Conservation (phyloP, 2,329 filamentous ascomycete genomes). For the Ophiognomonia clavigignenti-juglandacearum region DNA sequence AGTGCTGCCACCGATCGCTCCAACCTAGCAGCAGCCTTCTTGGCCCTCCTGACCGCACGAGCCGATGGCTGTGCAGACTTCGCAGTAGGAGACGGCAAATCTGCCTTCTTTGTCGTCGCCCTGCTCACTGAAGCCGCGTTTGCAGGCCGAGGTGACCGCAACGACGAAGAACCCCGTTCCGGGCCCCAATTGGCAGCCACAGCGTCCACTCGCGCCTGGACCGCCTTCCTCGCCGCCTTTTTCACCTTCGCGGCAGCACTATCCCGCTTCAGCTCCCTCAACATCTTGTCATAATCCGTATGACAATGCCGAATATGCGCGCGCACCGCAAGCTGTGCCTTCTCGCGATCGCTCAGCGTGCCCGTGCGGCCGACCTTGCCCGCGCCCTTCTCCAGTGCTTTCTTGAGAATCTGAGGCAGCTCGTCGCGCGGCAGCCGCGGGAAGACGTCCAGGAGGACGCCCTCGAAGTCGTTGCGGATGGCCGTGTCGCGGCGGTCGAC, state of each 20-base stretch:
- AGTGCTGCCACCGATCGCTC: too few relatives aligned
- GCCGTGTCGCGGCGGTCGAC: conserved; percentile 30
- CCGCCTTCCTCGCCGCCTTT: conserved; percentile 18
- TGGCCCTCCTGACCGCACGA: too few relatives aligned
- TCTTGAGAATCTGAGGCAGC: conserved; percentile 30
- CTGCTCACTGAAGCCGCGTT: too few relatives aligned
- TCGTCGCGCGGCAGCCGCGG: conserved; percentile 33
- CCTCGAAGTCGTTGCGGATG: conserved; percentile 27
- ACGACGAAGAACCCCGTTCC: too few relatives aligned
- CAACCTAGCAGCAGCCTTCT: too few relatives aligned
- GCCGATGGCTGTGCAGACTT: too few relatives aligned
- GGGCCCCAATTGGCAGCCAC: conserved; percentile 19
- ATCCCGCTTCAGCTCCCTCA: conserved; percentile 17
- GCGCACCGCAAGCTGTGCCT: conserved; percentile 39
- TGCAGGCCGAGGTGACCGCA: too few relatives aligned
- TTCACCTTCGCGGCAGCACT: background rate
- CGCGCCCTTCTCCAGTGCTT: conserved; percentile 39
- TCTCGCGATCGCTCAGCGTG: conserved; percentile 31
- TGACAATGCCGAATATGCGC: conserved; percentile 45
- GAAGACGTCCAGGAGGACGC: conserved; percentile 33
- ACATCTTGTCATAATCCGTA: conserved; percentile 40
- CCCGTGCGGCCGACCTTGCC: conserved; percentile 42
- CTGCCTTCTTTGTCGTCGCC: too few relatives aligned
- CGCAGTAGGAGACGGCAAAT: too few relatives aligned
- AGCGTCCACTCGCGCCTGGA: conserved; percentile 17